Evolutionary conservation across 129 eudicot species (phyloP).

Genomic region (Scalesia atractyloides): DNA sequence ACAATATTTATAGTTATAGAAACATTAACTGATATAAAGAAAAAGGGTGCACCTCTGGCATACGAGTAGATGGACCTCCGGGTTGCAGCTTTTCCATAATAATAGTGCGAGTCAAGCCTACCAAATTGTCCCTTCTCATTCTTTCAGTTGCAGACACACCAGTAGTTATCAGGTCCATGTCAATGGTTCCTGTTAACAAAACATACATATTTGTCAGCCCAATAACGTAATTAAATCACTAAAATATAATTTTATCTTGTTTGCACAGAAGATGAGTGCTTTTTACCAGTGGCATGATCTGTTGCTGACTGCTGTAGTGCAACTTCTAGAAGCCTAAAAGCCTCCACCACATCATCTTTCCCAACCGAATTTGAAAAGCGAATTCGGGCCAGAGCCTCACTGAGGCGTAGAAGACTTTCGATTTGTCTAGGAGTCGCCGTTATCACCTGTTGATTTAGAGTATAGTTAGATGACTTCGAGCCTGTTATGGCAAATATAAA

Average conservation of each 20-base stretch:
- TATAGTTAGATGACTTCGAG: too few species aligned
- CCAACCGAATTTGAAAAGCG: slow-evolving; percentile 87
- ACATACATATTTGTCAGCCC: background rate
- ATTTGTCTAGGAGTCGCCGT: slow-evolving; percentile 96
- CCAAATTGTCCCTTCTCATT: slow-evolving; percentile 84
- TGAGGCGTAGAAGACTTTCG: slow-evolving; percentile 92
- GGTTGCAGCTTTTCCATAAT: slow-evolving; percentile 85
- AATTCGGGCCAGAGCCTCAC: slow-evolving; percentile 92
- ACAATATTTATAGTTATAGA: background rate
- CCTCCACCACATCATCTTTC: slow-evolving; percentile 73
- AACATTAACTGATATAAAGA: background rate
- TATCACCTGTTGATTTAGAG: slow-evolving; percentile 60
- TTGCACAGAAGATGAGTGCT: background rate
- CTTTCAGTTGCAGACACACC: slow-evolving; percentile 98
- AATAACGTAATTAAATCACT: too few species aligned
- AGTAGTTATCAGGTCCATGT: slow-evolving; percentile 95
- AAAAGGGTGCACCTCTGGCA: slow-evolving; percentile 56
- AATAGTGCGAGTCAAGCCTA: slow-evolving; percentile 55
- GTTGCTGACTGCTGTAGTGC: slow-evolving; percentile 99
- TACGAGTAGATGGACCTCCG: slow-evolving; percentile 75
- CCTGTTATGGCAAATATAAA: background rate
- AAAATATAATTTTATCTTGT: background rate
- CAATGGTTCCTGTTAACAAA: slow-evolving; percentile 74
- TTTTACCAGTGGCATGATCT: slow-evolving; percentile 85
- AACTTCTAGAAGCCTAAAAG: slow-evolving; percentile 90